A percentile compares a stretch with the other conserved stretches of the same genome.
Evolutionary conservation across 257 asterid genomes (phyloP).

Genomic region (Solanum okadae): DNA sequence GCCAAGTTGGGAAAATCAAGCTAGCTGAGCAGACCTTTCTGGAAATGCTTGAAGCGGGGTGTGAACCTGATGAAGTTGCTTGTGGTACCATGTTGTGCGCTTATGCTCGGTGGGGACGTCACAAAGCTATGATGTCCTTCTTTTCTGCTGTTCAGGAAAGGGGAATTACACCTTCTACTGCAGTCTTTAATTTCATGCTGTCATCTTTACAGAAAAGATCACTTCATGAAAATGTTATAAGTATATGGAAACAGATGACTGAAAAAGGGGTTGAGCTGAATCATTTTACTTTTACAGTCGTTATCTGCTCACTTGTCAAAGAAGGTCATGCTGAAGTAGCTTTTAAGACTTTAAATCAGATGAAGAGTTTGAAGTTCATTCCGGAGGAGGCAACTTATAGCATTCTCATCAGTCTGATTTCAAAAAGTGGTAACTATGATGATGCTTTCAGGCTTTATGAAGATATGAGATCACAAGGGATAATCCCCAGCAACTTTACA

Average conservation of each 20-base stretch:
- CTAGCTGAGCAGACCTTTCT: constrained; percentile 83
- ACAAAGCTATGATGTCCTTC: constrained; percentile 83
- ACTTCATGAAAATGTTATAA: constrained; percentile 46
- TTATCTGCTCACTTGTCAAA: constrained; percentile 66
- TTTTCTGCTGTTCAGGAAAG: constrained; percentile 80
- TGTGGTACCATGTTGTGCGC: constrained; percentile 95
- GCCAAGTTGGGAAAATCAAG: constrained; percentile 85
- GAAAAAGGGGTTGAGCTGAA: constrained; percentile 54
- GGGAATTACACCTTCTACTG: constrained; percentile 40
- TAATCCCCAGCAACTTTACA: constrained; percentile 77
- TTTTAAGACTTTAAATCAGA: constrained; percentile 44
- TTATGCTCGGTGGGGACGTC: constrained; percentile 89
- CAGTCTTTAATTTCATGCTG: constrained; percentile 88
- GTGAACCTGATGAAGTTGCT: constrained; percentile 96
- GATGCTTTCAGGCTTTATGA: constrained; percentile 57
- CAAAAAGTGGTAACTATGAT: constrained; percentile 44
- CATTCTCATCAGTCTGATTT: constrained; percentile 56
- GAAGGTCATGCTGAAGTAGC: constrained; percentile 60
- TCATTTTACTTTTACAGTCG: constrained; percentile 74
- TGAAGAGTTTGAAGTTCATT: constrained; percentile 61
- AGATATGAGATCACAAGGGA: constrained; percentile 69
- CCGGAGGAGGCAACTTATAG: constrained; percentile 96
- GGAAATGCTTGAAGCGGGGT: constrained; percentile 94
- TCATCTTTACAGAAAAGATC: constrained; percentile 87
- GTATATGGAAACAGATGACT: constrained; percentile 62